Percentiles rank a stretch among this genome's conserved stretches.
Evolutionary conservation across 2,329 filamentous ascomycete species (phyloP).

Genomic region (Trichoderma polysporum): DNA sequence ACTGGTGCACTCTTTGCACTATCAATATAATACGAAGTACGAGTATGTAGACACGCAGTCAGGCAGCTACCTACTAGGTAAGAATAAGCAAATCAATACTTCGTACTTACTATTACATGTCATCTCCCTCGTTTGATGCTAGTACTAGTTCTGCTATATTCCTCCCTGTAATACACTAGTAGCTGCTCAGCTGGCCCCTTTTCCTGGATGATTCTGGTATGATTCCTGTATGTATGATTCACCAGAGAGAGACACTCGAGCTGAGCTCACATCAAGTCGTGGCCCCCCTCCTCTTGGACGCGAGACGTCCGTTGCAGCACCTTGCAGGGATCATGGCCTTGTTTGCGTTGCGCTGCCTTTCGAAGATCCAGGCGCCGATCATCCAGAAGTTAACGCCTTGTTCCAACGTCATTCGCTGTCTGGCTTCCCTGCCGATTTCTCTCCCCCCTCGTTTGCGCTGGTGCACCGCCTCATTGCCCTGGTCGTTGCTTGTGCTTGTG

Average conservation of each 20-base stretch:
- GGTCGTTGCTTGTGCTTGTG: background rate
- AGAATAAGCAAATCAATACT: too few relatives aligned
- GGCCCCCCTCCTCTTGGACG: background rate
- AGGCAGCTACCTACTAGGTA: too few relatives aligned
- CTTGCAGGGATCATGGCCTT: conserved; percentile 19
- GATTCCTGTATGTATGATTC: background rate
- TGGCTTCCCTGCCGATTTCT: background rate
- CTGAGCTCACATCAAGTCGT: background rate
- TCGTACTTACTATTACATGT: background rate
- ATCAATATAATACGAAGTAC: background rate
- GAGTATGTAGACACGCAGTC: too few relatives aligned
- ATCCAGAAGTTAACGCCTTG: conserved; percentile 13
- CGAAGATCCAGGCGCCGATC: conserved; percentile 20
- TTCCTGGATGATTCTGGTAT: background rate
- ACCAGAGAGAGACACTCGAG: background rate
- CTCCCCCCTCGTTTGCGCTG: background rate
- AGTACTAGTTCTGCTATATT: background rate
- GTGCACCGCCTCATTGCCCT: conserved; percentile 21
- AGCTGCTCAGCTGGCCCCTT: background rate
- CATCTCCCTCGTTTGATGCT: background rate
- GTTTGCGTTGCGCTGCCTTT: conserved; percentile 7
- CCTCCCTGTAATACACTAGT: too few relatives aligned
- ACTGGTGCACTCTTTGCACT: background rate
- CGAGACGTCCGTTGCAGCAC: background rate
- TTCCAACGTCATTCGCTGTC: conserved; percentile 18